Evolutionary conservation across 805 yeast species (phyloP).

Genomic region (Metschnikowia lochheadii): DNA sequence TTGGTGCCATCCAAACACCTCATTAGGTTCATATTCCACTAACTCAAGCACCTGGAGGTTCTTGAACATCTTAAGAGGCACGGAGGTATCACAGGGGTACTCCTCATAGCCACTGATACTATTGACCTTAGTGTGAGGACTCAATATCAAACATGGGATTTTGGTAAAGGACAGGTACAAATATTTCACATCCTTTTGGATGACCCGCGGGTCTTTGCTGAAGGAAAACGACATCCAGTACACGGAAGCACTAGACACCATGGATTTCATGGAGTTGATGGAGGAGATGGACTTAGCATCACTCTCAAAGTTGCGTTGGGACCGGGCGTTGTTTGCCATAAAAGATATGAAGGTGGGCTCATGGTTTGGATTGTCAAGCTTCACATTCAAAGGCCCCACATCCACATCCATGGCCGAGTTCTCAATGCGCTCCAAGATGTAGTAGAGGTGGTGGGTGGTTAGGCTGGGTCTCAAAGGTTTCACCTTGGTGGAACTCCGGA

Average conservation of each 20-base stretch:
- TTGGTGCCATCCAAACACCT: conserved; percentile 61
- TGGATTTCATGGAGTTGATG: conserved; percentile 54
- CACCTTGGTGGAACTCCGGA: conserved; percentile 20
- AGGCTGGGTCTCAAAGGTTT: conserved; percentile 56
- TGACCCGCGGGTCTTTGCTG: conserved; percentile 40
- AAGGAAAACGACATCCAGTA: conserved; percentile 37
- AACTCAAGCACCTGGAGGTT: conserved; percentile 60
- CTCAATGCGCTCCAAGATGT: conserved; percentile 55
- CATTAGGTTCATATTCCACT: conserved; percentile 58
- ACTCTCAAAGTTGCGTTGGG: conserved; percentile 37
- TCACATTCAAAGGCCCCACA: conserved; percentile 60
- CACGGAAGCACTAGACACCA: conserved; percentile 39
- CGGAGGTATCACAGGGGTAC: conserved; percentile 67
- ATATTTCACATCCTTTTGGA: conserved; percentile 51
- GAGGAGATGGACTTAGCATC: conserved; percentile 52
- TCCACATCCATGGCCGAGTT: conserved; percentile 42
- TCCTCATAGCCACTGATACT: conserved; percentile 62
- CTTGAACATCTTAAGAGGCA: conserved; percentile 59
- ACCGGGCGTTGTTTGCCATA: conserved; percentile 51
- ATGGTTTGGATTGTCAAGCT: conserved; percentile 54
- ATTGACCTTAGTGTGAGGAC: conserved; percentile 56
- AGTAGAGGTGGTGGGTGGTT: conserved; percentile 62
- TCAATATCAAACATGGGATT: conserved; percentile 57
- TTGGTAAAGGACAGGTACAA: conserved; percentile 61
- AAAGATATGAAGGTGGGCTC: conserved; percentile 56